Evolutionary conservation across 2,329 filamentous ascomycete genomes (phyloP), one percentile per base, ranked within the genome.

Genomic region (Aspergillus sp.): DNA sequence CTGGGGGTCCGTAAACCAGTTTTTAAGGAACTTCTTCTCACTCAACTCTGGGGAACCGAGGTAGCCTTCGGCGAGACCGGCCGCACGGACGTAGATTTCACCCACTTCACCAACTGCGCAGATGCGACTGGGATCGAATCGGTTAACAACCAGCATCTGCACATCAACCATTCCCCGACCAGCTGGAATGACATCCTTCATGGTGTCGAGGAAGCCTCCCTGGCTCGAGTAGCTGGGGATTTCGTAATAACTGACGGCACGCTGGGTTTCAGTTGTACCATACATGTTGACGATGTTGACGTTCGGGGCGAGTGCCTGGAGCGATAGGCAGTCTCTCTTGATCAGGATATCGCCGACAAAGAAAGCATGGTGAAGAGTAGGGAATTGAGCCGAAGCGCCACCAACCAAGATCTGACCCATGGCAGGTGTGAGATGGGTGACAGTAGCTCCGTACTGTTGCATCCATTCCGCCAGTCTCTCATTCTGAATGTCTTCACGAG

Each of bases 371-470:
- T 85, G 76, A n/a, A 97, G 74, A 9, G 78, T 75, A 1, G 88
- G 85, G 58, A 96, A 94, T 52, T 86, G 68, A 0, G 88, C 83
- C 3, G 73, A 83, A 26, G 89, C 86, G 53, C 87, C 88, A 35
- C 90, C 90, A n/a, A 91, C 84, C 2, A 97, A 72, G 48, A 97
- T 93, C 57, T 96, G 88, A 43, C 90, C 90, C 90, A 97, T 96
- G 45, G 93, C 93, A 7, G 93, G 93, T 1, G 93, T 98, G 33
- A 97, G 71, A 67, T 97, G 93, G 9, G 86, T 89, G 13, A 90
- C 86, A 11, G 84, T 95, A 3, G 86, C 81, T 43, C 77, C 71
- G 59, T 86, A 79, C 41, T 85, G 79, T 41, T 77, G 75, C 77
- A 96, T 88, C 93, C 93, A 98, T 60, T 95, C 89, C 5, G 85